A percentile compares a stretch with the other conserved stretches of the same genome.
These are phyloP conservation scores for Venustampulla echinocandica DNA, from an alignment of 495 filamentous ascomycete species.

Conservation along the genomic window DNA sequence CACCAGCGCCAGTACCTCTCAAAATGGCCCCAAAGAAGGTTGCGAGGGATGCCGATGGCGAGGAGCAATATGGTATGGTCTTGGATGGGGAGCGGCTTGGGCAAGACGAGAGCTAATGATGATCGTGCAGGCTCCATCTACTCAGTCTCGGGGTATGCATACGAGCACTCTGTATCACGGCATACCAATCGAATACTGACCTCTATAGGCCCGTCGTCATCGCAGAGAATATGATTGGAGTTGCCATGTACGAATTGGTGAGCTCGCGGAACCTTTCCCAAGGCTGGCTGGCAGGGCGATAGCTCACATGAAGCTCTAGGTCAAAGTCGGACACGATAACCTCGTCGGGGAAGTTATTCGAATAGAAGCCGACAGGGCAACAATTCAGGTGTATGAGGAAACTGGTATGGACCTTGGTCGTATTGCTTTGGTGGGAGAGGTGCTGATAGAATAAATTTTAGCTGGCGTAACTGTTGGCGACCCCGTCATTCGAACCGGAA, in stretches of 20 bases:
- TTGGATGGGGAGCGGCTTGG: background rate
- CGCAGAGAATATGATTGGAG: slow-evolving; percentile 96
- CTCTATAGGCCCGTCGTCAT: slow-evolving; percentile 77
- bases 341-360: slow-evolving; percentile 97
- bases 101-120: slow-evolving; percentile 21
- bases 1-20: background rate
- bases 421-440: slow-evolving; percentile 1
- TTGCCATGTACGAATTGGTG: slow-evolving; percentile 99
- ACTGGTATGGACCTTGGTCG: slow-evolving; percentile 54
- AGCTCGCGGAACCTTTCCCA: slow-evolving; percentile 15
- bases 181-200: slow-evolving; percentile 18
- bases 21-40: slow-evolving; percentile 21
- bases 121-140: slow-evolving; percentile 55
- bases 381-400: slow-evolving; percentile 98
- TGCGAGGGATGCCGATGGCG: slow-evolving; percentile 18
- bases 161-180: background rate
- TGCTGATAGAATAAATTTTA: slow-evolving; percentile 27
- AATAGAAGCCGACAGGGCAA: slow-evolving; percentile 89
- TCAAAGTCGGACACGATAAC: slow-evolving; percentile 78
- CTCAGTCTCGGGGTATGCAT: slow-evolving; percentile 66
- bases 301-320: slow-evolving; percentile 36
- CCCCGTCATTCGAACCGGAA: slow-evolving; percentile 80
- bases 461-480: slow-evolving; percentile 96
- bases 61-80: slow-evolving; percentile 26
- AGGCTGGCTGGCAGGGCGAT: slow-evolving; percentile 13